phyloP scores from a whole-genome alignment of 2,329 filamentous ascomycete genomes.

The Diplocarpon mali region DNA sequence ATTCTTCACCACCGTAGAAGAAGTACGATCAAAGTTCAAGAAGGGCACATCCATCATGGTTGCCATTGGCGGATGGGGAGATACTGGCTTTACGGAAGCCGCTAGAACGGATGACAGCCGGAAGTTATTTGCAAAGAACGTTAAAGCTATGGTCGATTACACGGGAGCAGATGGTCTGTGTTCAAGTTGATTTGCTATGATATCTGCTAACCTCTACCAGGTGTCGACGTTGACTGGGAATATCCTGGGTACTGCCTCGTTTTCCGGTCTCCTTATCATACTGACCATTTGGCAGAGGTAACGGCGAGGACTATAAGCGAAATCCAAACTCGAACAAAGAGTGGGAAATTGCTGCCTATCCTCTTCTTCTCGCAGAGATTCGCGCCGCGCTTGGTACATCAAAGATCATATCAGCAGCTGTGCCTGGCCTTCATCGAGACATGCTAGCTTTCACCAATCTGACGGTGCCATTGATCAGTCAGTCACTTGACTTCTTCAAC shows the following conservation, averaged over 20 bases:
- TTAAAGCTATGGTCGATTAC: slow-evolving; percentile 48
- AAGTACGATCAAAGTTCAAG: slow-evolving; percentile 38
- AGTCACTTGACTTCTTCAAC: slow-evolving; percentile 55
- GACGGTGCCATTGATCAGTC: slow-evolving; percentile 46
- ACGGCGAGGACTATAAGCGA: slow-evolving; percentile 58
- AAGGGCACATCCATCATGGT: slow-evolving; percentile 51
- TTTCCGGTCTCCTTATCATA: not conserved
- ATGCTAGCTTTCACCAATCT: slow-evolving; percentile 55
- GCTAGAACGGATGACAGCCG: slow-evolving; percentile 41
- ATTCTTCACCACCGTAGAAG: slow-evolving; percentile 40
- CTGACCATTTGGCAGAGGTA: slow-evolving; percentile 36
- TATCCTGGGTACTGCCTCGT: slow-evolving; percentile 36
- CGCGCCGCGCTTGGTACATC: slow-evolving; percentile 43
- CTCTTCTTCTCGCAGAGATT: slow-evolving; percentile 46
- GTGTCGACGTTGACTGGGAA: slow-evolving; percentile 39
- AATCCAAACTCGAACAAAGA: slow-evolving; percentile 48
- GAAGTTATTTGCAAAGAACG: slow-evolving; percentile 49
- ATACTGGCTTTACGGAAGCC: slow-evolving; percentile 52
- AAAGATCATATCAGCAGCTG: slow-evolving; percentile 56
- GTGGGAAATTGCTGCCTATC: slow-evolving; percentile 53
- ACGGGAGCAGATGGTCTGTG: slow-evolving; percentile 53
- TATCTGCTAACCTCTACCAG: slow-evolving; percentile 12
- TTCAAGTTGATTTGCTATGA: not conserved
- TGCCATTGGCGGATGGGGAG: slow-evolving; percentile 67
- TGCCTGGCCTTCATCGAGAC: slow-evolving; percentile 52